Percentiles rank a stretch among this genome's conserved stretches.
Conservation (phyloP, 139 green algal genomes). For the Astrephomene gubernaculifera region DNA sequence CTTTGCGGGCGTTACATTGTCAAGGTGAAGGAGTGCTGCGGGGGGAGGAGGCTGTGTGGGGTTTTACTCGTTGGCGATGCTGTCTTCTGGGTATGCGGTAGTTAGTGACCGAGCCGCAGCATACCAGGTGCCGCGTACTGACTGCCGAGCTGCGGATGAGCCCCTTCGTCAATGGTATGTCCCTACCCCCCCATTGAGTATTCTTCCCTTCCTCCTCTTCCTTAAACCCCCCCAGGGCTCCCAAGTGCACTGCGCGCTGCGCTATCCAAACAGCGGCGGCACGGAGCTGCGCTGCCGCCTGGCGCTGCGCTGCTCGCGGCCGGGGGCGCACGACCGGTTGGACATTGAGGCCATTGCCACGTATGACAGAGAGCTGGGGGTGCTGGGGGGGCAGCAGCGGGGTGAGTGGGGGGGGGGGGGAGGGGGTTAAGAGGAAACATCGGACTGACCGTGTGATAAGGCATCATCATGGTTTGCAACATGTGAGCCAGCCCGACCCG, state of each 20-base stretch:
- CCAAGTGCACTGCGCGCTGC: constrained; percentile 62
- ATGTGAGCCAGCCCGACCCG: too few species aligned
- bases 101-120: background rate
- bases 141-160: background rate
- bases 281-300: constrained; percentile 80
- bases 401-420: background rate
- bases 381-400: background rate
- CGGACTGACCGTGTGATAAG: background rate
- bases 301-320: constrained; percentile 70
- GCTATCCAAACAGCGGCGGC: constrained; percentile 68
- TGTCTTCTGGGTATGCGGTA: background rate
- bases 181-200: background rate
- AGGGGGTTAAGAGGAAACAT: too few species aligned
- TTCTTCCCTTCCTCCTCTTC: background rate
- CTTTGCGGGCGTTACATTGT: constrained; percentile 4
- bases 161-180: background rate
- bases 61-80: background rate
- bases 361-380: constrained; percentile 69
- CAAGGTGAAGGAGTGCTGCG: background rate
- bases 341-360: constrained; percentile 75
- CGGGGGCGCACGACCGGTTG: constrained; percentile 83
- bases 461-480: background rate
- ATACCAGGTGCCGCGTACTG: background rate
- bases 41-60: too few species aligned
- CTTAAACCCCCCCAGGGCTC: constrained; percentile 45